Base-by-base conservation (phyloP, 768 basidiomycete species). In the Fomitopsis pulvina region DNA sequence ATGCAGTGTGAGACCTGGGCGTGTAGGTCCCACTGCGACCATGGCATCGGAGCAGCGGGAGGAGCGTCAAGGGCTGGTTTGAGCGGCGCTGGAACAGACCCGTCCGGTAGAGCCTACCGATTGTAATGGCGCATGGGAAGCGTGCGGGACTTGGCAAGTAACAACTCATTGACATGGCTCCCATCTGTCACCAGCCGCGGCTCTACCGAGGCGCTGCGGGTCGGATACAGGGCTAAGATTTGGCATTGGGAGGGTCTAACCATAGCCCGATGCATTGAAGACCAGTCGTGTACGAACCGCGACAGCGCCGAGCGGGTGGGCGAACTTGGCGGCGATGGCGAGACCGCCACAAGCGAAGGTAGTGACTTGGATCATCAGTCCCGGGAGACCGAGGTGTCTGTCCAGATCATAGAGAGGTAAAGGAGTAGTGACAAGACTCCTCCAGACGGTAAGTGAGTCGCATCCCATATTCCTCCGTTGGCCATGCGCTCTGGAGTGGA, bases 231-330 rank as follows among this genome's bases (percentile, higher is more conserved):
- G 68, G 1, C 40, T 21, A n/a, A n/a, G n/a, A 5, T 37, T 12
- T n/a, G 63, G 47, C 8, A 40, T 21, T 18, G 63, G 59, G 1
- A 60, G 45, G 2, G 39, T 39, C 6, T 24, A 24, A 52, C 20
- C 30, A 52, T 9, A 1, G 63, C 59, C 24, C 66, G 58, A 28
- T 66, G 57, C 12, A 65, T 51, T 1, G 55, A 44, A 14, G 65
- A 63, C 70, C 70, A 71, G 51, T 67, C 64, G n/a, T 63, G 59
- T 18, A 64, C 55, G 48, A 71, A 71, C 8, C 56, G 58, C 14
- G 62, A 44, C 48, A 71, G 44, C 2, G 67, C 66, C 70, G 6
- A 71, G 37, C 1, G 63, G 57, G 45, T 71, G 71, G 5, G 62
- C 60, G 22, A 68, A 46, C 57, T 67, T 65, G n/a, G 68, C 44